Conservation (phyloP, 164 flowering plant species). For the Echeveria elegans region DNA sequence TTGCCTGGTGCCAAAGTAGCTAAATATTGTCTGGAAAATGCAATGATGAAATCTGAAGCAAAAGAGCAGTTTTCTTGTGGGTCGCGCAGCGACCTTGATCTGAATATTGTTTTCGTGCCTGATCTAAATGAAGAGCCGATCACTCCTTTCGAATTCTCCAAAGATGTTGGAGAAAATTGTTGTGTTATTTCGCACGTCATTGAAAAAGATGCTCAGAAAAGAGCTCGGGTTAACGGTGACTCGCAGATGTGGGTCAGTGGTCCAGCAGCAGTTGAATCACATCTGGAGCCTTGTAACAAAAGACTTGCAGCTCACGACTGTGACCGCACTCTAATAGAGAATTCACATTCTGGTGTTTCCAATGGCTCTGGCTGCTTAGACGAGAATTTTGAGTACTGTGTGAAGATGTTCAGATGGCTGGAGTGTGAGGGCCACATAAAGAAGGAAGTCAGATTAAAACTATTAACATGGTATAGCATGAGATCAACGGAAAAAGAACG, state of each 20-base stretch:
- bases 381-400: slow-evolving; percentile 54
- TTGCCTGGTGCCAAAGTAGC: slow-evolving; percentile 35
- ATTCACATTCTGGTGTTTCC: slow-evolving; percentile 39
- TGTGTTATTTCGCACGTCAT: slow-evolving; percentile 37
- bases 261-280: no score
- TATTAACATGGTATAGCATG: slow-evolving; percentile 80
- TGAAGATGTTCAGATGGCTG: slow-evolving; percentile 46
- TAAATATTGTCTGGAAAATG: slow-evolving; percentile 25
- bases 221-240: slow-evolving; percentile 62
- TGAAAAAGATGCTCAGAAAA: slow-evolving; percentile 38
- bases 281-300: slow-evolving; percentile 35
- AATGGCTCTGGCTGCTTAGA: slow-evolving; percentile 41
- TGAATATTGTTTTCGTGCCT: slow-evolving; percentile 81
- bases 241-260: slow-evolving; percentile 51
- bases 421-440: slow-evolving; percentile 58
- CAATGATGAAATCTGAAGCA: slow-evolving; percentile 25
- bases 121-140: slow-evolving; percentile 83
- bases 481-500: slow-evolving; percentile 50
- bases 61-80: slow-evolving; percentile 27
- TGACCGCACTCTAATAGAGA: slow-evolving; percentile 73
- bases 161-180: no score
- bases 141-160: slow-evolving; percentile 63
- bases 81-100: slow-evolving; percentile 52
- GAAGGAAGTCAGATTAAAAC: slow-evolving; percentile 49
- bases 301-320: slow-evolving; percentile 51